phyloP scores from a whole-genome alignment of 768 basidiomycete genomes.

The Suillus plorans region DNA sequence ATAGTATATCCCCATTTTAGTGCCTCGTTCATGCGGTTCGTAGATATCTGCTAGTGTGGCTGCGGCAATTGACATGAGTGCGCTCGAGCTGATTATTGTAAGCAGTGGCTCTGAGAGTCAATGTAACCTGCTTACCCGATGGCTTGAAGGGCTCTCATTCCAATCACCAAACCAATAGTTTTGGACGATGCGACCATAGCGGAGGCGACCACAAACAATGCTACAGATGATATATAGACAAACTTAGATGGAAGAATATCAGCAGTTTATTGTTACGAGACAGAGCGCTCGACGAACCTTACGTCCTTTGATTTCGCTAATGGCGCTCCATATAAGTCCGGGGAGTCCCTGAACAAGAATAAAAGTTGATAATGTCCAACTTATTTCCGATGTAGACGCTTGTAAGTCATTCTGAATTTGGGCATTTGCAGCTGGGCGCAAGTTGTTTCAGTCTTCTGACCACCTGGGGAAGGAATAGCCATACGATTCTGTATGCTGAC shows the following conservation, averaged over 20 bases:
- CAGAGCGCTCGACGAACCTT: conserved; percentile 41
- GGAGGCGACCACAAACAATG: conserved; percentile 55
- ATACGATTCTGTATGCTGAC: conserved; percentile 28
- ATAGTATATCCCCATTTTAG: conserved; percentile 77
- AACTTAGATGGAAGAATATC: conserved; percentile 33
- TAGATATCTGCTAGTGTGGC: conserved; percentile 74
- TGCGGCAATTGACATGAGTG: conserved; percentile 66
- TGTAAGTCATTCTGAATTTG: conserved; percentile 62
- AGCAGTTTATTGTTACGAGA: not conserved
- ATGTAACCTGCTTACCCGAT: conserved; percentile 43
- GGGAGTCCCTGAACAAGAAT: conserved; percentile 68
- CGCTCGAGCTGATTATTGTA: conserved; percentile 45
- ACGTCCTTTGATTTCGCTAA: conserved; percentile 73
- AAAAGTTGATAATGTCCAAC: conserved; percentile 67
- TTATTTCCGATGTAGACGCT: conserved; percentile 61
- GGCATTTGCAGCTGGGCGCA: conserved; percentile 57
- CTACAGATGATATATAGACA: conserved; percentile 55
- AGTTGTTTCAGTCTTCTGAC: not conserved
- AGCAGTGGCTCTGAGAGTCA: not conserved
- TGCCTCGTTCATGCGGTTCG: conserved; percentile 66
- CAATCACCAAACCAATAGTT: conserved; percentile 58
- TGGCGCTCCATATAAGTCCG: conserved; percentile 61
- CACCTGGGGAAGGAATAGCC: not conserved
- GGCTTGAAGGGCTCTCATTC: conserved; percentile 66
- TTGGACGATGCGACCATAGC: conserved; percentile 57